Evolutionary conservation across 371 early-diverging fungal species (phyloP).

Genomic region (Mortierella sp.): DNA sequence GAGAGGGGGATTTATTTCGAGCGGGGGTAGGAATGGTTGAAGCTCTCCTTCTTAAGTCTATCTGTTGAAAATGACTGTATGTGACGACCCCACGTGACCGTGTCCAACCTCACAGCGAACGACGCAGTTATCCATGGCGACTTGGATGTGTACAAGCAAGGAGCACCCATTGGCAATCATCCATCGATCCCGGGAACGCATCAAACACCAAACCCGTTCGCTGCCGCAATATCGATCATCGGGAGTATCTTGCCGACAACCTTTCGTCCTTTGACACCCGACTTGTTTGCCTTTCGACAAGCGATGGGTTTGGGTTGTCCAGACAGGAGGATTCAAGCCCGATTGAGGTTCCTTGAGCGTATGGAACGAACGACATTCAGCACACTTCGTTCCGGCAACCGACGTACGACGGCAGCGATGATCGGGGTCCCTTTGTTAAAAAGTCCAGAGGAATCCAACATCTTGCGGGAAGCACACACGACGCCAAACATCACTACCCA

Average conservation of each 20-base stretch:
- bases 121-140: not conserved
- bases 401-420: not conserved
- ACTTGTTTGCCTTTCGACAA: not conserved
- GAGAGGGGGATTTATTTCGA: not conserved
- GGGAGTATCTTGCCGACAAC: not conserved
- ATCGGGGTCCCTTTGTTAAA: not conserved
- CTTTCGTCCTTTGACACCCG: not conserved
- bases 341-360: not conserved
- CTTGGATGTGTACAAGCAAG: not conserved
- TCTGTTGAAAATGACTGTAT: conserved; percentile 53
- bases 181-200: conserved; percentile 38
- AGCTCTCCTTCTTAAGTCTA: conserved; percentile 38
- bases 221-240: not conserved
- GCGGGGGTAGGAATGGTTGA: conserved; percentile 5
- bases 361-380: not conserved
- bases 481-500: not conserved
- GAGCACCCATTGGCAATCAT: conserved; percentile 7
- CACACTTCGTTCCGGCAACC: not conserved
- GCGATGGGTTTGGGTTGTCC: not conserved
- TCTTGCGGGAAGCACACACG: not conserved
- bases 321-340: conserved; percentile 1
- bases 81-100: conserved; percentile 28
- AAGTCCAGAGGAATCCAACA: conserved; percentile 21
- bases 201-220: not conserved
- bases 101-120: not conserved